Base-by-base conservation (phyloP, 2,329 filamentous ascomycete species). In the Rhexocercosporidium sp. region DNA sequence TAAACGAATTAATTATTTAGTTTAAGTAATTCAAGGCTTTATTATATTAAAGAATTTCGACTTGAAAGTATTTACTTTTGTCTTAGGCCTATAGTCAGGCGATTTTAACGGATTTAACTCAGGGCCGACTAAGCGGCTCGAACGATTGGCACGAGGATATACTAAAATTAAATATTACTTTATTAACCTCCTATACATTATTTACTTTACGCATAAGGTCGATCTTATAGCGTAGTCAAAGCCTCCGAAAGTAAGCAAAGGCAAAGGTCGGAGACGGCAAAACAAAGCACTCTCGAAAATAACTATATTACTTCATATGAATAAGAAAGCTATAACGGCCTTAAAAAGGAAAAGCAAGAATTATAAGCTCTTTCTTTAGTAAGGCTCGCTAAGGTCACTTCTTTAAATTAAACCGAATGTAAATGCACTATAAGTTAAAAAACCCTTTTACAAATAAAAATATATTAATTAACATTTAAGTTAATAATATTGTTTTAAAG, bases 161-260 rank as follows among this genome's bases (percentile, higher is more conserved):
- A 6, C 14, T 31, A 54, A 31, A 27, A 31, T 31, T 9, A 31
- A 64, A 18, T 31, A 44, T 34, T 27, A 49, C 51, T 64, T 64
- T 47, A 37, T 51, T 57, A 25, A 47, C 27, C 20, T 64, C 20
- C 62, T 64, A 14, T 41, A 46, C 22, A 63, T 29, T n/a, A 54
- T 63, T 54, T 63, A 44, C 39, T 64, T 64, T 57, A 51, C 49
- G 25, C 62, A 64, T 56, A 37, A 64, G 51, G n/a, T 64, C 18
- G 49, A 64, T 27, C 49, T 20, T 7, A 20, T 47, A 29, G 25
- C 34, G 39, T 12, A 59, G 56, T 59, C 56, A 59, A 14, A 44
- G 37, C 11, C 4, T 41, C 49, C 31, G 37, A 47, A 57, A 57
- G 34, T 57, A 20, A 4, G 34, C 34, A 31, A 57, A 57, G 49